Percentiles rank a stretch among this genome's conserved stretches.
Evolutionary conservation across 2,329 filamentous ascomycete genomes (phyloP).

Genomic region (Pseudonectria buxi): DNA sequence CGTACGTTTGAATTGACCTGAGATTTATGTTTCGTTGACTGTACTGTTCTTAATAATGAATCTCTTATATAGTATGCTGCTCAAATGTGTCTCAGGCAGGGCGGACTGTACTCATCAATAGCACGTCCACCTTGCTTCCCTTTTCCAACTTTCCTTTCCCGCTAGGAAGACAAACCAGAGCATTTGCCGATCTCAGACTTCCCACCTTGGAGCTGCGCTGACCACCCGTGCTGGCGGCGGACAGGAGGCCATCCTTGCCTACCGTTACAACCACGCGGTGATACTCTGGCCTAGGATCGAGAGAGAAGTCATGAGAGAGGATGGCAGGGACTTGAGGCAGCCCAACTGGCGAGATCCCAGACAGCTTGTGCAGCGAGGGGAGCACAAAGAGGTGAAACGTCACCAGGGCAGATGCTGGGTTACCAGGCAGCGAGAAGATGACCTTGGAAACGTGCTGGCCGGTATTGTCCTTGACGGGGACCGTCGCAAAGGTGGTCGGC

Average conservation of each 20-base stretch:
- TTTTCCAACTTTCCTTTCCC: slow-evolving; percentile 58
- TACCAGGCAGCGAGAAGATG: slow-evolving; percentile 88
- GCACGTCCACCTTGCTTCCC: slow-evolving; percentile 65
- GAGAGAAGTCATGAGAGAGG: slow-evolving; percentile 63
- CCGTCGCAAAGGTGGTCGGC: slow-evolving; percentile 91
- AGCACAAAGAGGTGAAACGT: slow-evolving; percentile 93
- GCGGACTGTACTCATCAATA: slow-evolving; percentile 61
- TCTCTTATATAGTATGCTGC: not conserved
- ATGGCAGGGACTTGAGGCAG: slow-evolving; percentile 66
- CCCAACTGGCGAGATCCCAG: slow-evolving; percentile 61
- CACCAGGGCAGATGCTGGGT: slow-evolving; percentile 87
- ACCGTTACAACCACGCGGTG: slow-evolving; percentile 73
- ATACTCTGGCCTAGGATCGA: slow-evolving; percentile 82
- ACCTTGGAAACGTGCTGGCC: slow-evolving; percentile 57
- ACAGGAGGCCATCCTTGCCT: slow-evolving; percentile 58
- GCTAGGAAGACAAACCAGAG: slow-evolving; percentile 67
- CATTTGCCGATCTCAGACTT: slow-evolving; percentile 84
- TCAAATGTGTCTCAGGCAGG: slow-evolving; percentile 4
- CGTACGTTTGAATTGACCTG: slow-evolving; percentile 3
- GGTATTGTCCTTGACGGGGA: slow-evolving; percentile 57
- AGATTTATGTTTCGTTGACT: slow-evolving; percentile 11
- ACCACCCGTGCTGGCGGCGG: slow-evolving; percentile 76
- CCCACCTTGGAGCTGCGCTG: slow-evolving; percentile 88
- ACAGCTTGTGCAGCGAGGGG: slow-evolving; percentile 71
- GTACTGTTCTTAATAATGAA: slow-evolving; percentile 3